Conservation (phyloP, 345 rosid species). For the Hibiscus trionum region DNA sequence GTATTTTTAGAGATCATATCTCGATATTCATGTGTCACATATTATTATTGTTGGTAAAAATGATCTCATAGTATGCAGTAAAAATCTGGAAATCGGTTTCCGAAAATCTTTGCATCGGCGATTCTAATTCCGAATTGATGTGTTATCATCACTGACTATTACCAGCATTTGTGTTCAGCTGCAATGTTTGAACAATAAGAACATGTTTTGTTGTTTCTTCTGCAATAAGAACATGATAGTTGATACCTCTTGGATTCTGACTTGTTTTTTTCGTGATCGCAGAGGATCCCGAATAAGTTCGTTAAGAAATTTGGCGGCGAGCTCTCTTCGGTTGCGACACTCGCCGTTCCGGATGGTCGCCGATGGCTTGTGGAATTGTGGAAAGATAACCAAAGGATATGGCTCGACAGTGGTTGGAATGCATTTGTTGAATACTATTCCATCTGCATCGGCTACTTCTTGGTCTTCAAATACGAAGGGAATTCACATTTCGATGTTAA, state of each 20-base stretch:
- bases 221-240: neutral
- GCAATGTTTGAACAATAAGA: neutral
- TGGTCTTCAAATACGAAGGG: conserved; percentile 34
- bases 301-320: conserved; percentile 30
- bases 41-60: too few species aligned
- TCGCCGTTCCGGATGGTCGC: conserved; percentile 24
- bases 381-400: conserved; percentile 15
- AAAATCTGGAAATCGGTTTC: too few species aligned
- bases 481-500: conserved; percentile 25
- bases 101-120: too few species aligned
- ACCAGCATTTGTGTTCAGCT: neutral
- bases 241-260: neutral
- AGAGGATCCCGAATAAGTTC: conserved; percentile 32
- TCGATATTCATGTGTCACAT: too few species aligned
- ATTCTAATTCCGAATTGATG: too few species aligned
- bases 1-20: too few species aligned
- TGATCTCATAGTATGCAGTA: too few species aligned
- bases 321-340: conserved; percentile 19
- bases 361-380: conserved; percentile 22
- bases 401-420: conserved; percentile 35
- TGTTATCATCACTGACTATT: neutral
- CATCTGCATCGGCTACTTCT: conserved; percentile 23
- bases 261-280: conserved; percentile 11
- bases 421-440: conserved; percentile 22
- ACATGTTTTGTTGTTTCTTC: neutral